phyloP scores from a whole-genome alignment of 352 stramenopile species.

The Sclerospora graminicola region DNA sequence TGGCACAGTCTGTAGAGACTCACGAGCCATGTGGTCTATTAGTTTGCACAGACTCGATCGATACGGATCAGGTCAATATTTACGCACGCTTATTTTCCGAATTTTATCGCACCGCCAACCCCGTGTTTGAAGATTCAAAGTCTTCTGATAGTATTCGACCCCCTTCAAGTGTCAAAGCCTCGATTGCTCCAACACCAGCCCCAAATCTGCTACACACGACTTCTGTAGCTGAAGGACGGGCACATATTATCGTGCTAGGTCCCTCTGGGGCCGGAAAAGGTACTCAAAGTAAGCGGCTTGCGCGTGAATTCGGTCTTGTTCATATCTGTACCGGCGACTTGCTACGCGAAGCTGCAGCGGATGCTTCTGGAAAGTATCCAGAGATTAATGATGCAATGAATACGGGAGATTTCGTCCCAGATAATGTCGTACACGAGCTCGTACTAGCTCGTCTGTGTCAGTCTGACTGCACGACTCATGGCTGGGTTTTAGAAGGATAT shows the following conservation, averaged over 20 bases:
- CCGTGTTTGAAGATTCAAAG: too few species aligned
- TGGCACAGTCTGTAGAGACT: constrained; percentile 25
- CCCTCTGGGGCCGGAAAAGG: constrained; percentile 90
- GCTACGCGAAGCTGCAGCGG: constrained; percentile 77
- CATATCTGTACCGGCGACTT: constrained; percentile 91
- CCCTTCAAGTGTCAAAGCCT: background rate
- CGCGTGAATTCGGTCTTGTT: constrained; percentile 79
- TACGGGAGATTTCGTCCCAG: constrained; percentile 74
- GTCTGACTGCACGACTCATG: constrained; percentile 84
- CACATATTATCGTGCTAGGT: constrained; percentile 25
- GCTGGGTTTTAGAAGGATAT: constrained; percentile 92
- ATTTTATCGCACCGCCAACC: too few species aligned
- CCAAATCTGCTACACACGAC: background rate
- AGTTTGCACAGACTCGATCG: too few species aligned
- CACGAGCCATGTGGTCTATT: too few species aligned
- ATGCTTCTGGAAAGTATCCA: constrained; percentile 44
- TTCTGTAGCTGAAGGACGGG: background rate
- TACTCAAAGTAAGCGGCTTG: constrained; percentile 90
- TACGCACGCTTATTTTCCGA: too few species aligned
- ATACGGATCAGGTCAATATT: too few species aligned
- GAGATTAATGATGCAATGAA: constrained; percentile 87
- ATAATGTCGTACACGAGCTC: too few species aligned
- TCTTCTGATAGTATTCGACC: too few species aligned
- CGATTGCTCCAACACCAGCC: constrained; percentile 9
- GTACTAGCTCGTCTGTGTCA: too few species aligned